A percentile compares a stretch with the other conserved stretches of the same genome.
phyloP scores from a whole-genome alignment of 2,329 filamentous ascomycete genomes.

The Bipolaris oryzae region DNA sequence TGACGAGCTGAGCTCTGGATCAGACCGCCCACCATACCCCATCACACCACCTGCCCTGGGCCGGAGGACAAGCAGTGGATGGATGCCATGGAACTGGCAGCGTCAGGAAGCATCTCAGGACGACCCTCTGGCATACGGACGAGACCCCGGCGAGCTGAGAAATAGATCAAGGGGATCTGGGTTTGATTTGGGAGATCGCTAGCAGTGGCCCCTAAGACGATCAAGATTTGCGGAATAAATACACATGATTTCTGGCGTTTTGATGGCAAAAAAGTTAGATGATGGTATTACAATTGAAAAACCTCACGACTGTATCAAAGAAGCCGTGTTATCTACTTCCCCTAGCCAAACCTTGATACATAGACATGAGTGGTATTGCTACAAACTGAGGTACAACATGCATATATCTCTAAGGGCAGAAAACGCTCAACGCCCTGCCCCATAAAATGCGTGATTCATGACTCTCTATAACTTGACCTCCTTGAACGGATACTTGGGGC shows the following conservation, averaged over 20 bases:
- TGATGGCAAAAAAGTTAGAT: not conserved
- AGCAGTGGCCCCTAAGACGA: slow-evolving; percentile 18
- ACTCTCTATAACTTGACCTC: slow-evolving; percentile 45
- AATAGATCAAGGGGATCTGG: slow-evolving; percentile 36
- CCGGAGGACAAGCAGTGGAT: slow-evolving; percentile 47
- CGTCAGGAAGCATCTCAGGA: slow-evolving; percentile 29
- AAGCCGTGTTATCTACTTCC: slow-evolving; percentile 6
- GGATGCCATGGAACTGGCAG: slow-evolving; percentile 60
- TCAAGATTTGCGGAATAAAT: slow-evolving; percentile 6
- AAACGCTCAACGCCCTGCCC: not conserved
- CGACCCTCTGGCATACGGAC: slow-evolving; percentile 45
- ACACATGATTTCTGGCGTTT: slow-evolving; percentile 18
- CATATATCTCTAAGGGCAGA: not conserved
- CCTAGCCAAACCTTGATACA: not conserved
- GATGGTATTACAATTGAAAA: slow-evolving; percentile 7
- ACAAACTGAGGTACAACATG: slow-evolving; percentile 4
- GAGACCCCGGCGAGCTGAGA: slow-evolving; percentile 30
- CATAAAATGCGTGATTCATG: not conserved
- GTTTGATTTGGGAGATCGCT: slow-evolving; percentile 44
- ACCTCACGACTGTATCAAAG: slow-evolving; percentile 7
- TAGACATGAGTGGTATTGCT: slow-evolving; percentile 3
- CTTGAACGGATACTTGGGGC: slow-evolving; percentile 69
- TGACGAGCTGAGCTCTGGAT: slow-evolving; percentile 62
- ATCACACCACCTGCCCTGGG: slow-evolving; percentile 40
- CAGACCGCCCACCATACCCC: slow-evolving; percentile 50